A percentile compares a stretch with the other conserved stretches of the same genome.
Evolutionary conservation across 75 land plant genomes (phyloP).

Genomic region (Sequoia sempervirens): DNA sequence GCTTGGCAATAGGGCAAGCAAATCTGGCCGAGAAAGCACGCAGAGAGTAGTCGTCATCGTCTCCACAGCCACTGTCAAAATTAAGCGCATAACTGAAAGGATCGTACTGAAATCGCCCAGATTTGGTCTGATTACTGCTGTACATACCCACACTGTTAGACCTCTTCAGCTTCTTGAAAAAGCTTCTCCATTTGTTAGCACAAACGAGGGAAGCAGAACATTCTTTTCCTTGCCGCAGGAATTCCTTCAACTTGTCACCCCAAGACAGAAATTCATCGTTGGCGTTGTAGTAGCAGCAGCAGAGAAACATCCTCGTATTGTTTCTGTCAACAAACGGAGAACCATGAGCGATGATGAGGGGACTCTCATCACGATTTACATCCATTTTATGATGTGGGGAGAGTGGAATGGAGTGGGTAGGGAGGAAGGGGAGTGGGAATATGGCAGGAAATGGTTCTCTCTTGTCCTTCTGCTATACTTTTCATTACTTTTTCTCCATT

Average conservation of each 20-base stretch:
- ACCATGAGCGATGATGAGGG: background rate
- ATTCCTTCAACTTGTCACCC: background rate
- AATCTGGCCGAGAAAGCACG: conserved; percentile 22
- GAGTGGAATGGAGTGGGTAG: background rate
- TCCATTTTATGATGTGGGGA: background rate
- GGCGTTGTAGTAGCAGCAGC: background rate
- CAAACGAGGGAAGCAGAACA: background rate
- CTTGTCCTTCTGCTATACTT: no score
- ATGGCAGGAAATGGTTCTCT: background rate
- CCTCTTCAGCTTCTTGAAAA: background rate
- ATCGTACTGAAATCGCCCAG: conserved; percentile 21
- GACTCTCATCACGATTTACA: background rate
- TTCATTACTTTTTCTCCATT: no score
- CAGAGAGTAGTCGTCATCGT: conserved; percentile 12
- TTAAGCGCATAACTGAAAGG: conserved; percentile 28
- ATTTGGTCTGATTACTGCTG: background rate
- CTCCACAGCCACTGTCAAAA: conserved; percentile 20
- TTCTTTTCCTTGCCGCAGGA: background rate
- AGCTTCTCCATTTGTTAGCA: background rate
- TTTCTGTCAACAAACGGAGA: background rate
- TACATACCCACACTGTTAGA: background rate
- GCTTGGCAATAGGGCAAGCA: conserved; percentile 16
- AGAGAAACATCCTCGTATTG: background rate
- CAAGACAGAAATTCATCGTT: background rate
- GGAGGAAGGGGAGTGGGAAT: background rate